phyloP scores from a whole-genome alignment of 2,329 filamentous ascomycete genomes.

The Paecilomyces fulvus region DNA sequence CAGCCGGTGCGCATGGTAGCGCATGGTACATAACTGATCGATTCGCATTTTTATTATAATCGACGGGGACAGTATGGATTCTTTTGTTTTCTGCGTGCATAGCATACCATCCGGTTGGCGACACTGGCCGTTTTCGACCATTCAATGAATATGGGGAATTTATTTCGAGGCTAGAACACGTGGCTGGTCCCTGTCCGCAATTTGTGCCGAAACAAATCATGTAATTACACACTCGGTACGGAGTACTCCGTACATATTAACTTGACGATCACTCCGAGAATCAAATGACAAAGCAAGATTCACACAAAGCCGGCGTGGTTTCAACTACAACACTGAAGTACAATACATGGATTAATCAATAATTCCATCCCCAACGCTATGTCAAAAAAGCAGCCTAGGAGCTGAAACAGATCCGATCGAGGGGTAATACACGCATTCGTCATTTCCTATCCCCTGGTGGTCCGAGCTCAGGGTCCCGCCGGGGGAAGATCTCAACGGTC shows the following conservation, averaged over 20 bases:
- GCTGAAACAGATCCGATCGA: not conserved
- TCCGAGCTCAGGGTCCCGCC: not conserved
- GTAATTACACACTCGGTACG: too few species aligned
- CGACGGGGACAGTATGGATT: too few species aligned
- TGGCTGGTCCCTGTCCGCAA: not conserved
- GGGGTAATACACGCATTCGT: not conserved
- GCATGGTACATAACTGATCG: too few species aligned
- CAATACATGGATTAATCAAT: too few species aligned
- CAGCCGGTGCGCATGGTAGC: too few species aligned
- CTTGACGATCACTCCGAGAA: too few species aligned
- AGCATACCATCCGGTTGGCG: not conserved
- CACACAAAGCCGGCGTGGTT: too few species aligned
- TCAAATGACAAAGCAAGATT: too few species aligned
- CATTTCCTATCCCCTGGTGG: not conserved
- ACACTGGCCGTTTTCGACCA: not conserved
- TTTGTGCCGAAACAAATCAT: not conserved
- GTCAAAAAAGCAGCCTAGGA: not conserved
- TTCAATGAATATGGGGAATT: not conserved
- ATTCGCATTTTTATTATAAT: too few species aligned
- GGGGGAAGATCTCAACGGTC: not conserved
- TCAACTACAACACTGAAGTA: too few species aligned
- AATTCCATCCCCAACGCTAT: not conserved
- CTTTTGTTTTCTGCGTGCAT: not conserved
- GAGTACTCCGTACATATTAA: too few species aligned
- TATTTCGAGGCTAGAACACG: not conserved